Evolutionary conservation across 805 yeast genomes (phyloP), one percentile per base, ranked within the genome.

Genomic region (Candida sakaeoensis): DNA sequence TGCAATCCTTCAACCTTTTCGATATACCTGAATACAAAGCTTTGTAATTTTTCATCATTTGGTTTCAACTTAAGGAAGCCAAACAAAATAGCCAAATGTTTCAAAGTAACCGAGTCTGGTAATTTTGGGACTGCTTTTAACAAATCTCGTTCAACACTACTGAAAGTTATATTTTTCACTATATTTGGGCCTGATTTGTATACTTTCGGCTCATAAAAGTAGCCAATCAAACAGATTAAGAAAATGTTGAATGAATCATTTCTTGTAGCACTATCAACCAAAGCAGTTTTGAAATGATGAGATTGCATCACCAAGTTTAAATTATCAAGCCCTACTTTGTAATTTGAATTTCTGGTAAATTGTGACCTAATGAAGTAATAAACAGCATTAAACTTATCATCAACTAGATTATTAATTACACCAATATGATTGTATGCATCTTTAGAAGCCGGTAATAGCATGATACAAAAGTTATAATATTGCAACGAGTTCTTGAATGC

Each of bases 351-450:
- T 42, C 82, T 69, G 10, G 85, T 73, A 46, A 75, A 64, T 15
- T 72, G 68, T 2, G 85, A 77, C 47, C 86, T 63, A 34, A 76
- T 61, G 39, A 77, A 73, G 65, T 79, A 76, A 44, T 75, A 69
- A 28, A 71, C 63, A 18, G 80, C 76, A 36, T 61, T 60, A 42
- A 63, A 70, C 38, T 68, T 69, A 44, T 73, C 75, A 40, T 69
- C 74, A 35, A 65, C 42, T n/a, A 55, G 37, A 43, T 68, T 67
- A 44, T 51, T 47, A 16, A 69, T 63, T 53, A 67, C 72, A 2
- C 82, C 85, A 35, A 77, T 68, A 48, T 77, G 80, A 47, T 77
- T 77, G 48, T 75, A 75, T 21, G 79, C 82, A 50, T 82, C 89
- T 39, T 85, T 85, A 41, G 80, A 66, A 0, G 86, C 76, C 1